A percentile compares a stretch with the other conserved stretches of the same genome.
These are phyloP conservation scores for Tolypocladium amazonense DNA, from an alignment of 2,329 filamentous ascomycete species.

Conservation along the genomic window DNA sequence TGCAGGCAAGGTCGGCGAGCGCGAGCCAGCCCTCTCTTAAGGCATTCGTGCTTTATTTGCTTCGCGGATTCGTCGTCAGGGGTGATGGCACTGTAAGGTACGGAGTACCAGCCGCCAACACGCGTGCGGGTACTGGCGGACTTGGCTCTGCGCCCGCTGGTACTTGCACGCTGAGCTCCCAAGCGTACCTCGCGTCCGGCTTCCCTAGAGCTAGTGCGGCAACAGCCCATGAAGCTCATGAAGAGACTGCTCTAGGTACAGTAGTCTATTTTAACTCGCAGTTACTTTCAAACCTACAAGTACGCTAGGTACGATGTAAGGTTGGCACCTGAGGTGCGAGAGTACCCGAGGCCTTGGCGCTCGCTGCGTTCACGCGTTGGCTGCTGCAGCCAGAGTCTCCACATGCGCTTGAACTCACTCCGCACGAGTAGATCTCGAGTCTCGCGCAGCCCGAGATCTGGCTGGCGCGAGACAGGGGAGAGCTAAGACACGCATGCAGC, in stretches of 20 bases:
- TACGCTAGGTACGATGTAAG: no score
- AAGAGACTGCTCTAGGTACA: not conserved
- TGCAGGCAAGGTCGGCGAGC: not conserved
- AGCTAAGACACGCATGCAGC: not conserved
- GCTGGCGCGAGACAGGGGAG: not conserved
- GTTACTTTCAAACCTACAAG: not conserved
- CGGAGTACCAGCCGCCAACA: not conserved
- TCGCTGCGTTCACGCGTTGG: no score
- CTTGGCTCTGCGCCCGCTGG: not conserved
- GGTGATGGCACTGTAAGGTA: not conserved
- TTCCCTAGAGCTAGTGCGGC: not conserved
- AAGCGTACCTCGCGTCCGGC: not conserved
- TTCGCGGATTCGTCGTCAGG: not conserved
- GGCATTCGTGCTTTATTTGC: not conserved
- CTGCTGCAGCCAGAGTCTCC: not conserved
- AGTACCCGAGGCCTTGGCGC: no score
- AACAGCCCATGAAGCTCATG: not conserved
- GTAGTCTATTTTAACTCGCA: not conserved
- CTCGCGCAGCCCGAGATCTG: not conserved
- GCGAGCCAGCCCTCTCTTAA: not conserved
- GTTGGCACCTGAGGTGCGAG: no score
- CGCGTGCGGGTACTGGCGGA: not conserved
- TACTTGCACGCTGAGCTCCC: not conserved
- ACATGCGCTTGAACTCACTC: not conserved
- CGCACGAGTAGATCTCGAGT: not conserved